Base-by-base conservation (phyloP, 495 filamentous ascomycete species). In the Tetracladium setigerum region DNA sequence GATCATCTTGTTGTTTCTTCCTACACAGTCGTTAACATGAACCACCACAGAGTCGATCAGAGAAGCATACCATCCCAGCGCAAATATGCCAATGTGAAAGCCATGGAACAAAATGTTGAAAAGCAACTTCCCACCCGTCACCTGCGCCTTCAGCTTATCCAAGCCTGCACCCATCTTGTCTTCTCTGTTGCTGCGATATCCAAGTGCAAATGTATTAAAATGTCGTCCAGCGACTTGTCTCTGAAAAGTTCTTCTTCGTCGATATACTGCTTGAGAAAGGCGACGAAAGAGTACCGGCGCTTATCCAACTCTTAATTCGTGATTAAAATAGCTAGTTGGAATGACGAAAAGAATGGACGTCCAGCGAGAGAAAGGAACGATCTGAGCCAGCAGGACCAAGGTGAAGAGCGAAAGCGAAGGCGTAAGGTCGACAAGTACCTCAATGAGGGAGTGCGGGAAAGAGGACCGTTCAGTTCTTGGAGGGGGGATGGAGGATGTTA, bases 81-180 rank as follows among this genome's bases (percentile, higher is more conserved):
- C 82, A 58, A 99, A 97, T 18, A 95, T 61, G 15, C 71, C 82
- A 62, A 84, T 77, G 67, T 97, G 92, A 30, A 83, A 59, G 7
- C 77, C 82, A 81, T 90, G 94, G 65, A 95, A 98, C 42, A 94
- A 53, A 44, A 84, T 49, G 67, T 95, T 85, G 70, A 95, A 97
- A 34, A 87, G 30, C 18, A 94, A 54, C 64, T 87, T 90, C 24
- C 70, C 67, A 10, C 68, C 61, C 31, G 82, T 80, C 38, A 89
- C 67, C 61, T 89, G 77, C 57, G 76, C 74, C 58, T 74, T 79
- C 8, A 58, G 12, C 2, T 38, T 12, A 2, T 46, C 35, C 30
- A 18, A 39, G 33, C 52, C 40, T 0, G 3, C 22, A 27, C 38
- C 44, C 57, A 60, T 60, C 14, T 11, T 50, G 34, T 13, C 33